Evolutionary conservation across 345 rosid species (phyloP).

Genomic region (Gossypium longicalyx): DNA sequence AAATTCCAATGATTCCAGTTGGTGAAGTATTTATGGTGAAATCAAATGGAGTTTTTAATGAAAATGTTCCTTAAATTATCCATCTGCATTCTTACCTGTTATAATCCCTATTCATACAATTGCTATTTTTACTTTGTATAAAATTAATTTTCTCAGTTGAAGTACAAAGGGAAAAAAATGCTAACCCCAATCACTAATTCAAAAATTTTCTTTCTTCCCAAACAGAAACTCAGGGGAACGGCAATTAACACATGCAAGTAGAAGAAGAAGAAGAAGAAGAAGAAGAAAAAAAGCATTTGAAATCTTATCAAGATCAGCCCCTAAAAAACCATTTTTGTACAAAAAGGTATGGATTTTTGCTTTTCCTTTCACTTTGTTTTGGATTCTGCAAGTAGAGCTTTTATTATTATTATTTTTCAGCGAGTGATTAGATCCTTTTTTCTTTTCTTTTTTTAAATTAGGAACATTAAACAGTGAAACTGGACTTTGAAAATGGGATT

Average conservation of each 20-base stretch:
- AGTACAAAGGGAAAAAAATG: too few species aligned
- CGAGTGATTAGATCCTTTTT: conserved; percentile 10
- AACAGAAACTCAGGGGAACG: neutral
- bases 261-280: too few species aligned
- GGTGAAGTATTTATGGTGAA: neutral
- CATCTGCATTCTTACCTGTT: neutral
- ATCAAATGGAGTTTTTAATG: neutral
- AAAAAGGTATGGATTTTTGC: conserved; percentile 31
- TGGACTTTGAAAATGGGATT: neutral
- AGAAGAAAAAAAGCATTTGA: too few species aligned
- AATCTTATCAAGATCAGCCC: too few species aligned
- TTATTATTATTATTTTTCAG: conserved; percentile 7
- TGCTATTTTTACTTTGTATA: too few species aligned
- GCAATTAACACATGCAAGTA: neutral
- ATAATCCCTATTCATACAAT: neutral
- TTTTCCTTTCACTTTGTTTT: conserved; percentile 20
- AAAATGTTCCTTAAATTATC: neutral
- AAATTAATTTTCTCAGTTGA: too few species aligned
- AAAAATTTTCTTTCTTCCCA: neutral
- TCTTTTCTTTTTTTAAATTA: neutral
- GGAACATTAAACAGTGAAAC: neutral
- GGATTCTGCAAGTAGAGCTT: neutral
- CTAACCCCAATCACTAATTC: too few species aligned
- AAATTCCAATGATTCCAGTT: neutral
- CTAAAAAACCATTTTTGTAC: neutral